Base-by-base conservation (phyloP, 208 protist genomes). In the Crithidia sp. region DNA sequence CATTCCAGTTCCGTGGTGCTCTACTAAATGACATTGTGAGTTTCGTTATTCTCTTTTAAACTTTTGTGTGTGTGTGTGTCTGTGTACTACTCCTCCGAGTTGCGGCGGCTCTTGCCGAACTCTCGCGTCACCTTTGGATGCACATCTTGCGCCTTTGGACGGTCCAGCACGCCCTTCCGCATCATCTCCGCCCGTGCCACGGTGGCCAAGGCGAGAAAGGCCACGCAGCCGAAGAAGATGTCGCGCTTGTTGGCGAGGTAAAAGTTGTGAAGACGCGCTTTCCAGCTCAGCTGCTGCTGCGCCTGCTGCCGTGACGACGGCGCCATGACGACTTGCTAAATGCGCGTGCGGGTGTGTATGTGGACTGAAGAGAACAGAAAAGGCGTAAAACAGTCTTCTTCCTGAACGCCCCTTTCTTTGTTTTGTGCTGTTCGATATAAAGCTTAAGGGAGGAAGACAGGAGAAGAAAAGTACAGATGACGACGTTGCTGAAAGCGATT, bases 151-250 rank as follows among this genome's bases (percentile, higher is more conserved):
- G 57, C 56, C 39, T 66, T 36, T 28, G 87, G 82, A 3, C 69
- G 62, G 19, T 74, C 57, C 54, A 92, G 36, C 43, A 92, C 65
- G 19, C 84, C 84, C 12, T 83, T 79, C 3, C 83, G 73, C 71
- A 82, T 83, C 75, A 93, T 65, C 73, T 93, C 88, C 39, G 78
- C 39, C 37, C 75, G 81, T 13, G 77, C 71, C 28, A 90, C 85
- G 47, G 64, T 85, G 14, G 75, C 75, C 14, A 90, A 57, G 7
- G 85, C 85, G 17, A 88, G 63, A 52, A 86, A 41, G 19, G 88
- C 88, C 6, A 93, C 82, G 44, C 76, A 65, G 12, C 78, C 79
- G 68, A 93, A 93, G 56, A 89, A 93, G 19, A 88, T 8, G 52
- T 93, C 85, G 7, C 83, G 82, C 56, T 78, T 83, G 50, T 88